Base-by-base conservation (phyloP, 352 stramenopile species). In the Globisporangium heterothallicum region DNA sequence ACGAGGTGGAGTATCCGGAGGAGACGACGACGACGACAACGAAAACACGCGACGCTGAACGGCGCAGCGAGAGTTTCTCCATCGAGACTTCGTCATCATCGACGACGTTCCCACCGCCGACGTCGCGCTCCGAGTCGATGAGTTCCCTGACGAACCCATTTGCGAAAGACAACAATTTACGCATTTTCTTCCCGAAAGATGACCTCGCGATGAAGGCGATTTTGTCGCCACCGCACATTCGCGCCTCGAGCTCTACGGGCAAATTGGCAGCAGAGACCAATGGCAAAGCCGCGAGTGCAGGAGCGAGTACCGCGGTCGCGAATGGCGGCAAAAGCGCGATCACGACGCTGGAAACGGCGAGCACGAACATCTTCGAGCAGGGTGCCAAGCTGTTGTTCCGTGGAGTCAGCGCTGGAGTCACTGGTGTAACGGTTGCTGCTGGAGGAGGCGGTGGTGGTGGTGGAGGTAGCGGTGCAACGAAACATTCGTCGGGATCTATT, bases 181-280 rank as follows among this genome's bases (percentile, higher is more conserved):
- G 70, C 46, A 83, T 84, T 43, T 82, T 86, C 36, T 59, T 78
- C 22, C 68, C 74, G 6, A 72, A 59, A 12, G 72, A 86, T 44
- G 77, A 66, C 36, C 42, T 86, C 42, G 72, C 74, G 26, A 53
- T 86, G 16, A 74, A 79, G 52, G 72, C 72, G 34, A 83, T 82
- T 49, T 43, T 86, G 16, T 86, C 72, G 2, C 74, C 70, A 2
- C 57, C 64, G 27, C 65, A 42, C 18, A 25, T 61, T 19, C 53
- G 50, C 0, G 34, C 43, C 0, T n/a, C 63, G 25, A 47, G 41
- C 41, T 47, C 41, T 14, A 47, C 26, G 45, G 26, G 47, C 24
- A 41, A 42, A 13, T 19, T 38, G 29, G 45, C n/a, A n/a, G n/a
- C 43, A 25, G 14, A 49, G 12, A 0, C 43, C 24, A 49, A 49